Base-by-base conservation (phyloP, 228 moss, liverwort and hornwort genomes). In the Sphagnum magellanicum region DNA sequence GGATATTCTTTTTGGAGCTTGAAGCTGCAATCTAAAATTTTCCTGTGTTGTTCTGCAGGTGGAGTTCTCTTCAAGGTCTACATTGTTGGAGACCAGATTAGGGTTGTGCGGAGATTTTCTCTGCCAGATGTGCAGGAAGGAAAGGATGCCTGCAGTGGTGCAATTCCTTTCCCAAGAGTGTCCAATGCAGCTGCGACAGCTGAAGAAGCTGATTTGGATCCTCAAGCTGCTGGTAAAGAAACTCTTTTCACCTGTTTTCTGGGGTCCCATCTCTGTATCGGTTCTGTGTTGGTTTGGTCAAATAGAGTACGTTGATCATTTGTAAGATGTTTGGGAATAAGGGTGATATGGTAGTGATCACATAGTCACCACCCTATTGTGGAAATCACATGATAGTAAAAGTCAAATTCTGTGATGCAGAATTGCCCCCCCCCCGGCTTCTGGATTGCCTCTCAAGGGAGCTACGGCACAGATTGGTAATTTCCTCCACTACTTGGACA, bases 41-140 rank as follows among this genome's bases (percentile, higher is more conserved):
- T 32, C 32, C 32, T 32, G 32, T 32, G 32, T 32, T 32, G 32
- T 32, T 32, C 32, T 32, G 68, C 79, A 79, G 83, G 79, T 67
- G 79, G 83, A 68, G 76, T 83, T 4, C 55, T 79, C 61, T 83
- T 83, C 75, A 79, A 79, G 74, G 79, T 79, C 10, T 83, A 79
- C 61, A 74, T 83, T 17, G 70, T 83, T 32, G 79, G 83, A 17
- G 76, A 79, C 76, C 74, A 76, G 68, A 79, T 83, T 67, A 79
- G 71, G 71, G 76, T 83, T 49, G 63, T 83, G 68, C 71, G 74
- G 63, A 79, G 83, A 69, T 76, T 71, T 51, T 83, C 79, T 62
- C 72, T 76, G 63, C 79, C 83, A 63, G 83, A 83, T 64, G 50
- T 74, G 57, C 69, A 68, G 32, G 60, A 79, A 76, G 79, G 69